Percentiles rank a stretch among this genome's conserved stretches.
Conservation (phyloP, 139 green algal species). For the Closterium sp. region DNA sequence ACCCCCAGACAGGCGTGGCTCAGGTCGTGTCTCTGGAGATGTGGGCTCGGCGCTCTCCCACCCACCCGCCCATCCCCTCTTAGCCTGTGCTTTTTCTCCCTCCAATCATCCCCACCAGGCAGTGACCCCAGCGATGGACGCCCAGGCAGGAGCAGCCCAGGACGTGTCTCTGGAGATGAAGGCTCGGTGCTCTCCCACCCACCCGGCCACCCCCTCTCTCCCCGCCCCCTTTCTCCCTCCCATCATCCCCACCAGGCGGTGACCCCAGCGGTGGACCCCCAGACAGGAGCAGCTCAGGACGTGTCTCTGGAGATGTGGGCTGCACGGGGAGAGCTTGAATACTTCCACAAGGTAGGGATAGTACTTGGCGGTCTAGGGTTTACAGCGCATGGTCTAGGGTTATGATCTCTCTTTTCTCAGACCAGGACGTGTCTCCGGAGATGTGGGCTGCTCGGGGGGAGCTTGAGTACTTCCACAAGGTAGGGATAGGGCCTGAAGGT, state of each 20-base stretch:
- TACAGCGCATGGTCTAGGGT: no score
- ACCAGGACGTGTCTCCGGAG: slow-evolving; percentile 51
- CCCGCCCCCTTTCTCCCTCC: neutral
- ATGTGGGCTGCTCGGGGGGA: slow-evolving; percentile 50
- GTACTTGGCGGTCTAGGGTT: neutral
- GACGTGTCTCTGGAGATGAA: slow-evolving; percentile 54
- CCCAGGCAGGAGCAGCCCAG: neutral
- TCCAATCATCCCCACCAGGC: neutral
- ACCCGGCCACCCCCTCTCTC: neutral
- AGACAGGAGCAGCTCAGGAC: slow-evolving; percentile 13
- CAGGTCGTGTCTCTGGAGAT: slow-evolving; percentile 51
- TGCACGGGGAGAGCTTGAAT: slow-evolving; percentile 36
- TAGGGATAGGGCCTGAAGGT: neutral
- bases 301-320: slow-evolving; percentile 56
- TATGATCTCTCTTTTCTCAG: no score
- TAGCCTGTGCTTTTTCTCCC: neutral
- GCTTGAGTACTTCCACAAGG: slow-evolving; percentile 44
- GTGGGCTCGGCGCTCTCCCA: slow-evolving; percentile 26
- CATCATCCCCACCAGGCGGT: slow-evolving; percentile 6
- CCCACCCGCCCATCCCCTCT: neutral
- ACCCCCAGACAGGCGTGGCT: neutral
- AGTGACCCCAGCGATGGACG: slow-evolving; percentile 1
- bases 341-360: slow-evolving; percentile 32
- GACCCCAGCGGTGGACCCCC: slow-evolving; percentile 19
- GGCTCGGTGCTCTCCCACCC: neutral